Evolutionary conservation across 2,329 filamentous ascomycete species (phyloP).

Genomic region (Talaromyces sp.): DNA sequence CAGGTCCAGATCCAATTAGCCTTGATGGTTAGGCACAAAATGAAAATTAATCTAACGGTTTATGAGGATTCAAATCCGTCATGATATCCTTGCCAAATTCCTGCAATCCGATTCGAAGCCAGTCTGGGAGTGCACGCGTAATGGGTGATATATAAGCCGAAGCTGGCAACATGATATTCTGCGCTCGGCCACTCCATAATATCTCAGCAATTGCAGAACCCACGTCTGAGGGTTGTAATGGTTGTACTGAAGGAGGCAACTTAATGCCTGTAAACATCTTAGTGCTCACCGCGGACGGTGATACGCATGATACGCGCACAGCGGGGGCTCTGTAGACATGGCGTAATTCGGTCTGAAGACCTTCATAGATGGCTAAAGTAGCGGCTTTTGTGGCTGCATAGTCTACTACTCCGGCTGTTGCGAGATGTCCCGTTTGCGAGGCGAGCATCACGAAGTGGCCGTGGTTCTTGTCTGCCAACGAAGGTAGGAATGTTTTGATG

Average conservation of each 20-base stretch:
- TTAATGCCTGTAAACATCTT: slow-evolving; percentile 14
- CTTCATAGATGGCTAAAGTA: slow-evolving; percentile 66
- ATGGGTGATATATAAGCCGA: not conserved
- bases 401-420: slow-evolving; percentile 63
- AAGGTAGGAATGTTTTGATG: slow-evolving; percentile 64
- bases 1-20: not conserved
- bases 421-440: slow-evolving; percentile 59
- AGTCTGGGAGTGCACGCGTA: slow-evolving; percentile 7
- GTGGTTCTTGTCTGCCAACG: slow-evolving; percentile 62
- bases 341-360: slow-evolving; percentile 55
- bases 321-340: slow-evolving; percentile 60
- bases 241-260: not conserved
- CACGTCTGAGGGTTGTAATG: not conserved
- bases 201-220: not conserved
- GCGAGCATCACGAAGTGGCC: slow-evolving; percentile 71
- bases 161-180: slow-evolving; percentile 11
- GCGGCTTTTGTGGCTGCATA: slow-evolving; percentile 67
- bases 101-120: slow-evolving; percentile 10
- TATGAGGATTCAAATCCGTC: slow-evolving; percentile 6
- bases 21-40: not conserved
- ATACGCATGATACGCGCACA: slow-evolving; percentile 45
- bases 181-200: slow-evolving; percentile 8
- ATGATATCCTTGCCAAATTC: slow-evolving; percentile 13
- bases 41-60: not conserved
- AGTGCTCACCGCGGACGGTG: slow-evolving; percentile 4